Evolutionary conservation across 129 eudicot species (phyloP), one percentile per base, ranked within the genome.

Genomic region (Tagetes erecta): DNA sequence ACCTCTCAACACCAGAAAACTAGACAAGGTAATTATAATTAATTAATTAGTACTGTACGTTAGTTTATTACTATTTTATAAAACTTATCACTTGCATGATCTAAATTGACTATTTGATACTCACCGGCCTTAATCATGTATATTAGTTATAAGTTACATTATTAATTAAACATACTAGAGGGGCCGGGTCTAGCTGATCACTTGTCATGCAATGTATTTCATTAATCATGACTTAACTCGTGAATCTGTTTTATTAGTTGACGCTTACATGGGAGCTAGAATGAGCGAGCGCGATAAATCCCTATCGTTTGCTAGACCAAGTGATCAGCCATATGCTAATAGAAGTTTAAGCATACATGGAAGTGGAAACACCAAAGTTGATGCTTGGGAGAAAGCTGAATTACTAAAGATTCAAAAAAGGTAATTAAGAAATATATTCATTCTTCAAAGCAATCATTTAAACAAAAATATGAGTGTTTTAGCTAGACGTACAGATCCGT

Each of bases 381-480:
- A 86, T 42, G 85, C 90, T 51, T 92, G 97, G 97, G 96, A 88
- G 65, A 78, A 47, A 78, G 75, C 89, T n/a, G 85, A 85, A 68
- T 70, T 83, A 78, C 83, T 65, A 59, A 92, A 86, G 78, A 85
- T 92, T 58, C 76, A 79, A 46, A 89, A 88, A 67, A 41, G 91
- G 96, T 86, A 77, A 20, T 20, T 13, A 55, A 50, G 4, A 45
- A 46, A 11, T 20, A 20, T 20, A 20, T 20, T 77, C 41, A 3
- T 44, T 12, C 36, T 62, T 5, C 31, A 5, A 2, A 35, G 0
- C 67, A 62, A 62, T 44, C 11, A 44, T 3, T 6, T 6, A 44
- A 0, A 40, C 44, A 40, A 40, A 40, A 3, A 20, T 20, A 20
- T 20, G 27, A 1, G 44, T 4, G 44, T 44, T 6, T 44, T 44